Evolutionary conservation across 345 rosid genomes (phyloP).

Genomic region (Citrus maxima): DNA sequence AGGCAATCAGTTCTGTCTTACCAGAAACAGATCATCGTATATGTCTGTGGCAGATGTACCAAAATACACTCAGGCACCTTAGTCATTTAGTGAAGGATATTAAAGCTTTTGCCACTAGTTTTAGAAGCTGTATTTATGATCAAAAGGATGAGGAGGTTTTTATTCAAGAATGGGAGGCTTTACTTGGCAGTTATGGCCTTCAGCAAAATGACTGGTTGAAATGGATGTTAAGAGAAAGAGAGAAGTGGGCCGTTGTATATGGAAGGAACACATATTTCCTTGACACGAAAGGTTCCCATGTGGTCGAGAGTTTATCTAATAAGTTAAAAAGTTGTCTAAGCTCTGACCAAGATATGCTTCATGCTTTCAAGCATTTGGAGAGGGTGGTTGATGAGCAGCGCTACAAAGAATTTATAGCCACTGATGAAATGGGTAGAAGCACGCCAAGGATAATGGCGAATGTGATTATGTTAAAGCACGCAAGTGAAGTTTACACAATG

Average conservation of each 20-base stretch:
- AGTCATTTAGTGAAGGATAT: constrained; percentile 12
- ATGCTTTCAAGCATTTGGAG: constrained; percentile 25
- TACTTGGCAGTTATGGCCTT: constrained; percentile 25
- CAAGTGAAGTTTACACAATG: constrained; percentile 28
- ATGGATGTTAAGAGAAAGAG: constrained; percentile 32
- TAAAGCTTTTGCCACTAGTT: constrained; percentile 20
- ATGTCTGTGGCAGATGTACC: constrained; percentile 35
- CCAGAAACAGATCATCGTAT: constrained; percentile 28
- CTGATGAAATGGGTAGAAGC: constrained; percentile 24
- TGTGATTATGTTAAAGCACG: constrained; percentile 27
- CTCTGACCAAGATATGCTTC: constrained; percentile 22
- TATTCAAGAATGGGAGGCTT: constrained; percentile 27
- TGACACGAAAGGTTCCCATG: constrained; percentile 19
- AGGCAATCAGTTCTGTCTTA: constrained; percentile 30
- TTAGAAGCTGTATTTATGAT: constrained; percentile 29
- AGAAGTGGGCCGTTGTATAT: constrained; percentile 28
- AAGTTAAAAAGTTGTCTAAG: constrained; percentile 20
- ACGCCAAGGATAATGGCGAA: constrained; percentile 30
- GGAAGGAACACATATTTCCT: constrained; percentile 21
- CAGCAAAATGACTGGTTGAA: constrained; percentile 33
- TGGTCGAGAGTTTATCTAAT: constrained; percentile 29
- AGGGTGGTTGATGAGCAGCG: constrained; percentile 26
- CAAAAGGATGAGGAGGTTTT: constrained; percentile 32
- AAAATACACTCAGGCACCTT: constrained; percentile 34
- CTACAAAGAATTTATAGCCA: constrained; percentile 25